phyloP scores from a whole-genome alignment of 2,329 filamentous ascomycete genomes.

The Beauveria bassiana region DNA sequence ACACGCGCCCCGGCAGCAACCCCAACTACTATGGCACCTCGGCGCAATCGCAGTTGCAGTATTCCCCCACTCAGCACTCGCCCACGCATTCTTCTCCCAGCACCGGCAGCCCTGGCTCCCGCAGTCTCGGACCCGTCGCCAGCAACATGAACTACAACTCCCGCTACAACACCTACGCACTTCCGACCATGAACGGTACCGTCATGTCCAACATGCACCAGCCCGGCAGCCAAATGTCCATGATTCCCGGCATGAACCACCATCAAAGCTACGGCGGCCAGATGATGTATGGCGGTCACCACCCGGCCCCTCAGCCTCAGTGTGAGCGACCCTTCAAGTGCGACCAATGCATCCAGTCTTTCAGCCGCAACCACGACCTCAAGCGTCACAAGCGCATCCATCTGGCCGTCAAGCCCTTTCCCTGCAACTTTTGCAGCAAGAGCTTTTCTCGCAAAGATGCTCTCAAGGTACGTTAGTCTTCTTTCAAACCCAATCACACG shows the following conservation, averaged over 20 bases:
- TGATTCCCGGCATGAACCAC: conserved; percentile 55
- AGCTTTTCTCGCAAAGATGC: conserved; percentile 96
- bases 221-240: conserved; percentile 62
- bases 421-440: conserved; percentile 86
- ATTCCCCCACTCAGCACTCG: conserved; percentile 28
- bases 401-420: conserved; percentile 89
- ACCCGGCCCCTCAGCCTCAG: conserved; percentile 38
- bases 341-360: conserved; percentile 84
- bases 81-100: conserved; percentile 40
- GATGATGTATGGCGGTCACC: conserved; percentile 47
- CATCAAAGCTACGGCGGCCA: conserved; percentile 49
- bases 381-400: conserved; percentile 96
- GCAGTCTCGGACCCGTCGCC: background rate
- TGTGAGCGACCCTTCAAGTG: conserved; percentile 92
- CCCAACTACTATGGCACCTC: conserved; percentile 52
- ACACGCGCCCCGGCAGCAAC: conserved; percentile 45
- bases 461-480: conserved; percentile 64
- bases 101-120: conserved; percentile 31
- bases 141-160: conserved; percentile 7
- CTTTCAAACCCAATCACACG: background rate
- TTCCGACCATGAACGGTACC: conserved; percentile 57
- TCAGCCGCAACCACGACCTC: conserved; percentile 92
- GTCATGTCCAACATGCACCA: conserved; percentile 75
- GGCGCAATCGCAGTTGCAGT: conserved; percentile 38
- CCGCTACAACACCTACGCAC: conserved; percentile 36